Evolutionary conservation across 148 eudicot species (phyloP), one percentile per base, ranked within the genome.

Genomic region (Chenopodium berlandieri): DNA sequence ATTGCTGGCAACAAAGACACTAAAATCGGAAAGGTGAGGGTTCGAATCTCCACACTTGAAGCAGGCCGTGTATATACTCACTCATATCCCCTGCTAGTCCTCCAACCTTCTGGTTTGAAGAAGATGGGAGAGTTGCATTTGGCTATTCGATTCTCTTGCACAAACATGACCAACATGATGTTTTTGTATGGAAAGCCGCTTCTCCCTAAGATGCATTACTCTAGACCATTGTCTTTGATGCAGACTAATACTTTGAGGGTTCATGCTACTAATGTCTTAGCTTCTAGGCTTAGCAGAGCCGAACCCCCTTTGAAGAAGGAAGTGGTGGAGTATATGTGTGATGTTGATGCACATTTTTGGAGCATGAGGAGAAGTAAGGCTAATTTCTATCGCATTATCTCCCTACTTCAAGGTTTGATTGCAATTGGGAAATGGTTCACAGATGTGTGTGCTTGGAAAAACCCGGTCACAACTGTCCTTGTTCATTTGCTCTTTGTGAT

Each of bases 281-380:
- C 95, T 0, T 85, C 89, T 31, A 83, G 97, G 76, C 95, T 94
- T 4, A 87, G 89, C 73, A 78, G 98, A 23, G 90, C 98, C 0
- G 97, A 91, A 79, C 98, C 98, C 9, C 97, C 98, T 48, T 86
- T 94, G 1, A 85, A 88, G 82, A 88, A 68, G 80, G 98, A 92
- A 86, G 90, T 94, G 10, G 91, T 94, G 4, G 95, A 90, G 63
- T 94, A 90, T 86, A 92, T 94, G 97, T 82, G 91, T 46, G 98
- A 94, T 79, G 89, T 89, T 6, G 90, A 94, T 78, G 82, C 97
- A 0, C 98, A 94, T 80, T 87, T 91, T 47, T 94, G 97, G 97
- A 91, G 97, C 86, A 91, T 94, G 92, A 91, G 98, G 83, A 78
- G 94, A 16, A 94, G 98, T 84, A 94, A 92, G 87, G 97, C 98